Conservation (phyloP, 1,284 basidiomycete genomes). For the Phylloporus sp. region DNA sequence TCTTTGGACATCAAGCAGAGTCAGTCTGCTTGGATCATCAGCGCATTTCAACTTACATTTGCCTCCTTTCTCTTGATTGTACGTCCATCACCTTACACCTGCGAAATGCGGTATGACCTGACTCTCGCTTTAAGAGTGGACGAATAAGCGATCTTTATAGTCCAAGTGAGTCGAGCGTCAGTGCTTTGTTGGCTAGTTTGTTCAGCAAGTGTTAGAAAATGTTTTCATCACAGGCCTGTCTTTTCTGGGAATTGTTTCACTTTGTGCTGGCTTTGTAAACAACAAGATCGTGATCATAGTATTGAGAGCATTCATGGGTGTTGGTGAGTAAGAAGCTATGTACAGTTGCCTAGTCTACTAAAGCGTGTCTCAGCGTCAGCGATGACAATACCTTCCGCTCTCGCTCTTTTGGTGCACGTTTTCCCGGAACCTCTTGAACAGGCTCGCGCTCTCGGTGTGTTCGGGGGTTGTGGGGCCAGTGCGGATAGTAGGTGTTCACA, state of each 20-base stretch:
- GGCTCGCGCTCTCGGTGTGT: constrained; percentile 53
- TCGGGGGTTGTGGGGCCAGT: constrained; percentile 54
- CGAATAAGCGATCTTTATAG: constrained; percentile 43
- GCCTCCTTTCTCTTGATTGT: constrained; percentile 52
- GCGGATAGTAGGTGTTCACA: constrained; percentile 48
- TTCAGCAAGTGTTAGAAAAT: constrained; percentile 24
- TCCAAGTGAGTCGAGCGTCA: constrained; percentile 28
- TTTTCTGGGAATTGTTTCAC: constrained; percentile 46
- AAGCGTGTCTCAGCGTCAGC: constrained; percentile 44
- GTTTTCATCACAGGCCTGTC: constrained; percentile 42
- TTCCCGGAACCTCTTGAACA: constrained; percentile 55
- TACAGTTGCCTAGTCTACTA: not conserved
- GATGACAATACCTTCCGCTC: constrained; percentile 57
- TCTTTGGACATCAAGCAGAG: constrained; percentile 68
- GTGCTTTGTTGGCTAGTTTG: not conserved
- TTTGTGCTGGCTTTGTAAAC: constrained; percentile 51
- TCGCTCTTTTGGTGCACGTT: constrained; percentile 53
- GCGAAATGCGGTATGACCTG: constrained; percentile 14
- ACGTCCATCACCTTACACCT: constrained; percentile 28
- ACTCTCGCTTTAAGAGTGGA: constrained; percentile 35
- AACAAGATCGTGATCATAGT: constrained; percentile 52
- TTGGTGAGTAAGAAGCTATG: constrained; percentile 34
- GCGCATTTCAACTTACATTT: constrained; percentile 53
- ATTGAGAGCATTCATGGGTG: constrained; percentile 53
- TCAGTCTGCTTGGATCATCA: constrained; percentile 45